A percentile compares a stretch with the other conserved stretches of the same genome.
Evolutionary conservation across 352 stramenopile genomes (phyloP).

Genomic region (Phytophthora sp.): DNA sequence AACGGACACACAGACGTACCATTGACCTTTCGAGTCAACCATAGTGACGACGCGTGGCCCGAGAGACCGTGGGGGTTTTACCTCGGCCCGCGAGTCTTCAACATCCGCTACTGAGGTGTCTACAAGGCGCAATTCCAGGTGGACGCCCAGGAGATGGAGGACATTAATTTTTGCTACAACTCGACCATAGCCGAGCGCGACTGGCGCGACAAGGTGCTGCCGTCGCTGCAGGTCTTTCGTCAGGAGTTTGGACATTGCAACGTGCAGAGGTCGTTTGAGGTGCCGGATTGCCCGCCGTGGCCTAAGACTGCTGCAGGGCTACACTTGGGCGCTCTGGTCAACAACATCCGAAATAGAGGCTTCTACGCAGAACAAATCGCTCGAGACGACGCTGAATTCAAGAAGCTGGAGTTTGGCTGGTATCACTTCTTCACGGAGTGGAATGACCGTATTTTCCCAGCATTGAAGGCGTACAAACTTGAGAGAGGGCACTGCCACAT

Average conservation of each 20-base stretch:
- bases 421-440: slow-evolving; percentile 9
- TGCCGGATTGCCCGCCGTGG: slow-evolving; percentile 13
- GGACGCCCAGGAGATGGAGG: slow-evolving; percentile 5
- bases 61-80: slow-evolving; percentile 33
- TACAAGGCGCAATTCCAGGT: neutral
- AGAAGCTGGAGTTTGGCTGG: slow-evolving; percentile 24
- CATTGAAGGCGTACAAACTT: neutral
- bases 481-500: neutral
- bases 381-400: slow-evolving; percentile 13
- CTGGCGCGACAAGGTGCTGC: slow-evolving; percentile 9
- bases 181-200: slow-evolving; percentile 9
- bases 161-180: slow-evolving; percentile 24
- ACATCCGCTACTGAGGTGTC: slow-evolving; percentile 37
- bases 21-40: slow-evolving; percentile 49
- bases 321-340: slow-evolving; percentile 6
- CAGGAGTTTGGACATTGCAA: slow-evolving; percentile 20
- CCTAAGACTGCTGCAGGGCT: slow-evolving; percentile 5
- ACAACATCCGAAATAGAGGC: slow-evolving; percentile 12
- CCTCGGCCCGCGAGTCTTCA: slow-evolving; percentile 44
- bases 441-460: slow-evolving; percentile 11
- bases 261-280: slow-evolving; percentile 8
- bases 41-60: slow-evolving; percentile 35
- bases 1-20: slow-evolving; percentile 52
- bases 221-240: slow-evolving; percentile 12
- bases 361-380: slow-evolving; percentile 11